phyloP scores from a whole-genome alignment of 2,329 filamentous ascomycete species.

The Alternaria sp. region DNA sequence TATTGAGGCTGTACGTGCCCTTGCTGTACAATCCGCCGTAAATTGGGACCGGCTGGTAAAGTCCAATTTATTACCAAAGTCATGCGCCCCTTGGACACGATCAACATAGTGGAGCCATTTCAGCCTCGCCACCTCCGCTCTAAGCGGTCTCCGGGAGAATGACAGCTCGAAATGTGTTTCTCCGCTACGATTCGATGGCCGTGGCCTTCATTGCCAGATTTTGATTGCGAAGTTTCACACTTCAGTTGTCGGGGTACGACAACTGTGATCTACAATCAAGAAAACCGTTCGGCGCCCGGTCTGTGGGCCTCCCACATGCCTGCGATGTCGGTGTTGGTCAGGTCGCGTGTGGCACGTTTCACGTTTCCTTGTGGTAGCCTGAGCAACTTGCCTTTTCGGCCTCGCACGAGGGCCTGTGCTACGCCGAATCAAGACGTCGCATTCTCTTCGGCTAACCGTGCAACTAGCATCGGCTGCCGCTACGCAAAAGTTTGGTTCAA shows the following conservation, averaged over 20 bases:
- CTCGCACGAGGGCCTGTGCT: constrained; percentile 2
- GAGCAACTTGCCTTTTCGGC: constrained; percentile 5
- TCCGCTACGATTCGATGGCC: neutral
- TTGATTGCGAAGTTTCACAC: neutral
- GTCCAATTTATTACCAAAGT: constrained; percentile 19
- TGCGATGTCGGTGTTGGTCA: neutral
- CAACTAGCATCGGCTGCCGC: neutral
- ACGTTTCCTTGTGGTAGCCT: constrained; percentile 1
- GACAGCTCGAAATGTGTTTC: neutral
- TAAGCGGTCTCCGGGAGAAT: constrained; percentile 6
- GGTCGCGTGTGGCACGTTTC: constrained; percentile 14
- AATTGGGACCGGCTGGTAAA: constrained; percentile 20
- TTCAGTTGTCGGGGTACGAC: neutral
- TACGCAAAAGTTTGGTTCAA: neutral
- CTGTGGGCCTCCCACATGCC: constrained; percentile 1
- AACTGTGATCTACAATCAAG: neutral
- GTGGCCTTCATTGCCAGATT: neutral
- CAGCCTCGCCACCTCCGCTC: constrained; percentile 7
- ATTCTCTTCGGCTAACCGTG: neutral
- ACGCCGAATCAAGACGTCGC: neutral
- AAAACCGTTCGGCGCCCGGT: constrained; percentile 10
- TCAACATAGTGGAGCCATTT: constrained; percentile 13
- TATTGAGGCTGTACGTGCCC: constrained; percentile 7
- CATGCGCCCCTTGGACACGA: constrained; percentile 15
- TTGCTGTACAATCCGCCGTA: constrained; percentile 7